Evolutionary conservation across 257 asterid species (phyloP), one percentile per base, ranked within the genome.

Genomic region (Solanum lycopersicoides): DNA sequence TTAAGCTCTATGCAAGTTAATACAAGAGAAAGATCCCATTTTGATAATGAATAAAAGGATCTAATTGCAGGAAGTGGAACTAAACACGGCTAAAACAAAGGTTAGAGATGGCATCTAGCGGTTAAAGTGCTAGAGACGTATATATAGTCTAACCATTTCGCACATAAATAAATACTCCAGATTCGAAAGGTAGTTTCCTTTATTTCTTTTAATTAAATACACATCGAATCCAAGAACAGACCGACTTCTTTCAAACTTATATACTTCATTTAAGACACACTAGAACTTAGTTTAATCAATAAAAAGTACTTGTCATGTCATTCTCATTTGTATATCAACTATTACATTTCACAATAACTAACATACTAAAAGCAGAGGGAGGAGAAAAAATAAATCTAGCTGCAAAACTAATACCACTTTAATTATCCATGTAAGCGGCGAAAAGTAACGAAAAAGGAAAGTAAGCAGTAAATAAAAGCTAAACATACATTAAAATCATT

Each of bases 401-500:
- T 79, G 74, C 50, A 89, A 88, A 89, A 87, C 89, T 73, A 93
- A 56, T 84, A 80, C 80, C 87, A 77, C 88, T 77, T 87, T 39
- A 86, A 91, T 90, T 88, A 89, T 91, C 91, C 88, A 87, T 88
- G 91, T 87, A 87, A 89, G 76, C 87, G 86, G 32, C 88, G 68
- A 44, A 79, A 72, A 87, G 79, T 65, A 88, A 9, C 88, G 68
- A 44, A 74, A 79, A 71, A 87, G 80, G 73, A 88, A 12, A 83
- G 45, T 39, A 80, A 82, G 84, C 72, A 85, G 83, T 89, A 23
- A 89, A 82, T 50, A 86, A 86, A 39, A 89, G 71, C 71, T 87
- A 88, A 92, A 90, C 92, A 75, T 86, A 83, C 87, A 89, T 91
- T 90, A 89, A 90, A 89, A 86, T 86, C 88, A 86, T 91, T 86